phyloP scores from a whole-genome alignment of 2,329 filamentous ascomycete genomes.

The Aspergillus intermedius region DNA sequence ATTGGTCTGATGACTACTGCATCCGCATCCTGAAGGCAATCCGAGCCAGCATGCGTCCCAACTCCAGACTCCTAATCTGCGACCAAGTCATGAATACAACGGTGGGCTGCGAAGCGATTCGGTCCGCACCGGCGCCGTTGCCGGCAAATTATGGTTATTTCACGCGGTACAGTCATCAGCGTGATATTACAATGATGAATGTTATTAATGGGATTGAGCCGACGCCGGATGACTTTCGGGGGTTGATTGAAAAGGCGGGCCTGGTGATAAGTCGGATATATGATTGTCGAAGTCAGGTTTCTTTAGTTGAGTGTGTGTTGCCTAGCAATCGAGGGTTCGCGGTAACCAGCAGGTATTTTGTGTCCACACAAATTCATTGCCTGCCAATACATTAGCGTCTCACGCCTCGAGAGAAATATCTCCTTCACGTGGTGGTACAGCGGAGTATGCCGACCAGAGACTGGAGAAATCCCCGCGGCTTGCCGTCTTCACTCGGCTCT shows the following conservation, averaged over 20 bases:
- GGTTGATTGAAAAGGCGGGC: background rate
- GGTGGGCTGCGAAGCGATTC: background rate
- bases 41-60: background rate
- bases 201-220: constrained; percentile 5
- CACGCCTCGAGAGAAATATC: too few species aligned
- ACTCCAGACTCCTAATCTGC: constrained; percentile 5
- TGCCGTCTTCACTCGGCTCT: background rate
- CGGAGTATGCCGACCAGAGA: too few species aligned
- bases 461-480: too few species aligned
- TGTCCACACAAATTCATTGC: too few species aligned
- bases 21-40: constrained; percentile 6
- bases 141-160: constrained; percentile 2
- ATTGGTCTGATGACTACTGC: constrained; percentile 9
- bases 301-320: background rate
- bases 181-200: constrained; percentile 3
- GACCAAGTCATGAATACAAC: constrained; percentile 11
- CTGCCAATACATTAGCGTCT: too few species aligned
- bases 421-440: too few species aligned
- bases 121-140: constrained; percentile 1
- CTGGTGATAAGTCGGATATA: constrained; percentile 1
- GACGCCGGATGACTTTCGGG: constrained; percentile 2
- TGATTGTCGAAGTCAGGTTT: constrained; percentile 2
- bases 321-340: background rate
- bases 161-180: constrained; percentile 2
- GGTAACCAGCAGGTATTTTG: too few species aligned